Base-by-base conservation (phyloP, 2,329 filamentous ascomycete genomes). In the Coniochaeta prunicola region DNA sequence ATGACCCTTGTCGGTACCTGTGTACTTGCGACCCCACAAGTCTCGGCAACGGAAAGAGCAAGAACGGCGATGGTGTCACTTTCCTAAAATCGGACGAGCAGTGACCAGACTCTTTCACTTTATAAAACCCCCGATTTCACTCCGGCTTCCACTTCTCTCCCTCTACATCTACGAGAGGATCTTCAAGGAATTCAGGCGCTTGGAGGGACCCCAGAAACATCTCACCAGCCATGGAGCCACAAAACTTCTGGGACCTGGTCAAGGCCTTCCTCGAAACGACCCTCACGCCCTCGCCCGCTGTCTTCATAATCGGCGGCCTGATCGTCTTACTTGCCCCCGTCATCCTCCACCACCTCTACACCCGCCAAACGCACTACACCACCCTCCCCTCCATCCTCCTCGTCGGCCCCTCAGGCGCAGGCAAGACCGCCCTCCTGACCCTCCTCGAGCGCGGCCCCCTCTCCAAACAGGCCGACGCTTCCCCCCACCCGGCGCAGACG, bases 341-440 rank as follows among this genome's bases (percentile, higher is more conserved):
- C 57, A 70, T 96, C 58, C 79, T 97, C 54, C 94, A 97, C 77
- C 71, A 84, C 59, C 76, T 88, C 69, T 82, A 96, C 69, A 86
- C 91, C 71, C 83, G 82, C 58, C 80, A 84, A 56, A 82, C 82
- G 40, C 81, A 86, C 15, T 87, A 89, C 67, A 30, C 84, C 38
- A 80, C 79, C 15, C 82, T 89, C 28, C 91, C 93, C 56, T 88
- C 88, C 8, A 85, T 97, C 61, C 78, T 97, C 10, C 82, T 96
- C 48, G 72, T 92, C 55, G 94, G 94, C 1, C 91, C 93, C 17
- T 87, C 87, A 59, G 89, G 87, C 63, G 83, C 85, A 56, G 94
- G 94, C 68, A 99, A 97, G 78, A 97, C 94, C 0, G 83, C 90
- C 9, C 84, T 97, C 34, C 76, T 92, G n/a, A 92, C 91, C 24